Percentiles rank a stretch among this genome's conserved stretches.
Evolutionary conservation across 2,329 filamentous ascomycete species (phyloP).

Genomic region (Nothopassalora personata): DNA sequence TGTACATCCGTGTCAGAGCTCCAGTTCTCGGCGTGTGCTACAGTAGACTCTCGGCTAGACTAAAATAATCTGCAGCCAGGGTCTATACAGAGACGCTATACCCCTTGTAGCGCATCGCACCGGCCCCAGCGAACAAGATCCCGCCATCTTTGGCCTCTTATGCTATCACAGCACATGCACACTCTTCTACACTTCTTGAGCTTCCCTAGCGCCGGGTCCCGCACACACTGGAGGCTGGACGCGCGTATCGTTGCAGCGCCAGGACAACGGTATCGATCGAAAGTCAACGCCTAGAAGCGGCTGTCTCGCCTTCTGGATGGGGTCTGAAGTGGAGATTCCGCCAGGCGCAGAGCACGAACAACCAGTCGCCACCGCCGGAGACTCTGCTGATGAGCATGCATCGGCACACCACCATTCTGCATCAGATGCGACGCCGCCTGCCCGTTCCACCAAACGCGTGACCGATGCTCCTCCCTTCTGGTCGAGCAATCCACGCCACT

Average conservation of each 20-base stretch:
- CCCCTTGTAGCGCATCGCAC: background rate
- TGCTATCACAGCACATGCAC: background rate
- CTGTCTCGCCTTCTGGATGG: background rate
- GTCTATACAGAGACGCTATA: background rate
- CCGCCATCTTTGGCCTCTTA: background rate
- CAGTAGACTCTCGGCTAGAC: background rate
- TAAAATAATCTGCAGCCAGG: background rate
- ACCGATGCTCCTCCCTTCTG: slow-evolving; percentile 44
- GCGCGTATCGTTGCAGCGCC: background rate
- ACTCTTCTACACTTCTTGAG: background rate
- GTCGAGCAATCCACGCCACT: slow-evolving; percentile 30
- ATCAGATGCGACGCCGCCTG: slow-evolving; percentile 4
- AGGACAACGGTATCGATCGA: background rate
- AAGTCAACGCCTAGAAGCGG: background rate
- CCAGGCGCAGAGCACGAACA: background rate
- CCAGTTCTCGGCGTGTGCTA: background rate
- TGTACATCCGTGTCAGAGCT: background rate
- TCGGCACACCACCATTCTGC: background rate
- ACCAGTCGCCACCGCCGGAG: background rate
- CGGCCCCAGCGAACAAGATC: background rate
- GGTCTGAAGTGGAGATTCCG: background rate
- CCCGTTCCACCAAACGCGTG: slow-evolving; percentile 8
- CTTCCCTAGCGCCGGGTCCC: background rate
- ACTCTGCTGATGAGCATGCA: background rate
- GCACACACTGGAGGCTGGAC: background rate